These are phyloP conservation scores for Pythium angustatum DNA, from an alignment of 352 stramenopile genomes.

Conservation along the genomic window DNA sequence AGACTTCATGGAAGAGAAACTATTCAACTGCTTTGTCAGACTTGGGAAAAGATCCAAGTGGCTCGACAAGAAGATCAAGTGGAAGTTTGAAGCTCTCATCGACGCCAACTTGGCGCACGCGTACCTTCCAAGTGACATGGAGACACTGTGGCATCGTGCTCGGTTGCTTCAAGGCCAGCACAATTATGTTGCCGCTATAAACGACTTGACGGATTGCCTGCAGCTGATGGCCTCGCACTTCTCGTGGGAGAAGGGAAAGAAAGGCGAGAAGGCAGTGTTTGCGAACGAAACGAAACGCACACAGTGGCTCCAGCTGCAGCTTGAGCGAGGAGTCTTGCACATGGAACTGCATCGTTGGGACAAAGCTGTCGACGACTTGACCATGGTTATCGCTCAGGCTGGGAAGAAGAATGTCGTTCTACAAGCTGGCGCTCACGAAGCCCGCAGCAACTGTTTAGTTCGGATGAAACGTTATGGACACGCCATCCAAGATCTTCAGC, in stretches of 20 bases:
- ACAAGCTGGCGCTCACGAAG: conserved; percentile 34
- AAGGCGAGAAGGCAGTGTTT: conserved; percentile 34
- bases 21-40: conserved; percentile 43
- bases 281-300: conserved; percentile 38
- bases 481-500: conserved; percentile 55
- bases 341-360: conserved; percentile 48
- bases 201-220: conserved; percentile 46
- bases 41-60: conserved; percentile 51
- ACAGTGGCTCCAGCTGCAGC: conserved; percentile 51
- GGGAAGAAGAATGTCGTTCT: conserved; percentile 35
- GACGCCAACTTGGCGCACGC: conserved; percentile 50
- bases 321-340: conserved; percentile 40
- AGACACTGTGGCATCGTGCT: conserved; percentile 52
- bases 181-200: conserved; percentile 44
- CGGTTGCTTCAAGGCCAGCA: conserved; percentile 37
- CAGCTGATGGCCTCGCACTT: conserved; percentile 39
- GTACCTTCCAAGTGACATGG: conserved; percentile 52
- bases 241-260: conserved; percentile 40
- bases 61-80: conserved; percentile 43
- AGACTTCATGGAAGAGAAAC: conserved; percentile 53
- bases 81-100: conserved; percentile 56
- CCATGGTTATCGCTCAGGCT: conserved; percentile 40
- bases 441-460: conserved; percentile 39
- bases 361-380: conserved; percentile 43
- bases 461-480: conserved; percentile 38